A percentile compares a stretch with the other conserved stretches of the same genome.
Conservation (phyloP, 768 basidiomycete species). For the Boletus vinaceobasis region DNA sequence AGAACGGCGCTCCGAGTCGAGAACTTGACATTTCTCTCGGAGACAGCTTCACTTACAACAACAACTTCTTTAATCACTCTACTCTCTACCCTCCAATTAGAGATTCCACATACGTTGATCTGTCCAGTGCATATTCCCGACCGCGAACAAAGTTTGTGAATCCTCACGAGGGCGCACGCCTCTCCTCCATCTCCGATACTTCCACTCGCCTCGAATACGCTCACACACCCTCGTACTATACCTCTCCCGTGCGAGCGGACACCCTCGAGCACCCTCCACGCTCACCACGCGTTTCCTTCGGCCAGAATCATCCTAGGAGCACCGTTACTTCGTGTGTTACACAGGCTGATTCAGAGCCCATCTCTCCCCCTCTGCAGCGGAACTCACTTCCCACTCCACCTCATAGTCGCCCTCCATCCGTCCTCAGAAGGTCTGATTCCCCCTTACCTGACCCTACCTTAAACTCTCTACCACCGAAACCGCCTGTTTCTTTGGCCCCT, state of each 20-base stretch:
- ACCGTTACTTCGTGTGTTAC: conserved; percentile 29
- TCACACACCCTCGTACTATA: conserved; percentile 19
- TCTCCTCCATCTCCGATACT: conserved; percentile 26
- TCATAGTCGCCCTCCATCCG: conserved; percentile 28
- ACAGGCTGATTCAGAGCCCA: conserved; percentile 15
- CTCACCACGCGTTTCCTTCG: conserved; percentile 20
- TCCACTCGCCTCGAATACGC: conserved; percentile 20
- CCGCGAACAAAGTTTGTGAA: conserved; percentile 19
- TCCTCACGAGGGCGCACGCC: conserved; percentile 20
- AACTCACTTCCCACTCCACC: conserved; percentile 27
- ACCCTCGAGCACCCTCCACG: conserved; percentile 26
- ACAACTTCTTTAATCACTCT: conserved; percentile 29
- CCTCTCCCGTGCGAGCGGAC: conserved; percentile 11
- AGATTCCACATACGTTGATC: conserved; percentile 30
- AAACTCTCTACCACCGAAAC: conserved; percentile 17
- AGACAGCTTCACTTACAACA: conserved; percentile 33
- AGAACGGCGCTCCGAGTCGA: conserved; percentile 31
- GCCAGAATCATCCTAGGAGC: conserved; percentile 21
- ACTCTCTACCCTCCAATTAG: conserved; percentile 16
- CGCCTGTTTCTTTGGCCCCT: conserved; percentile 15
- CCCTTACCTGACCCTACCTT: conserved; percentile 22
- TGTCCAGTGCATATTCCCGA: conserved; percentile 25
- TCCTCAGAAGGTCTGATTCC: conserved; percentile 20
- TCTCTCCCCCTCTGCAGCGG: conserved; percentile 15
- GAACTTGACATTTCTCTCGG: conserved; percentile 35